phyloP scores from a whole-genome alignment of 1,284 basidiomycete species.

The Peniophora sp. region DNA sequence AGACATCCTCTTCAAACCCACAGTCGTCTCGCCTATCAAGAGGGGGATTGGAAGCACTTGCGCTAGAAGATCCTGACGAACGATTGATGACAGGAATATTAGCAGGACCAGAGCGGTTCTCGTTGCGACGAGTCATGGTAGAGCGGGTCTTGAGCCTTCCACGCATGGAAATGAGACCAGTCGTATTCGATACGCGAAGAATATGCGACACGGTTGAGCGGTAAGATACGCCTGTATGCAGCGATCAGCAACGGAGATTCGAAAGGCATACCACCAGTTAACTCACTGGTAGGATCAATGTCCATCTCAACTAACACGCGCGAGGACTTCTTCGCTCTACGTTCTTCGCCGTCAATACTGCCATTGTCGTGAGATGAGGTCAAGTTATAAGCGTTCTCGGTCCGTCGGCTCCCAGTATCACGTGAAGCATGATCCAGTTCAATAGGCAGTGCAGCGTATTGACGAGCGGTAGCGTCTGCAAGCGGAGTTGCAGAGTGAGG shows the following conservation, averaged over 20 bases:
- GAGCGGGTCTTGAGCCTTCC: not conserved
- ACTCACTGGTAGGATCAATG: not conserved
- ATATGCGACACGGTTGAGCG: constrained; percentile 5
- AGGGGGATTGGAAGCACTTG: no score
- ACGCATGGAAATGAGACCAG: constrained; percentile 8
- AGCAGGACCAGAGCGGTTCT: no score
- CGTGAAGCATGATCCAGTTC: not conserved
- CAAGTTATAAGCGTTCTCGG: not conserved
- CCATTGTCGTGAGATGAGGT: not conserved
- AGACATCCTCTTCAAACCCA: no score
- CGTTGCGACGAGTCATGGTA: no score
- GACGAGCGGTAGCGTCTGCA: not conserved
- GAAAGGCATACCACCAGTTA: constrained; percentile 1
- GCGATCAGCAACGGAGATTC: not conserved
- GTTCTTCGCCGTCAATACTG: not conserved
- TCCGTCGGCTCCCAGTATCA: not conserved
- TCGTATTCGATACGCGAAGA: constrained; percentile 8
- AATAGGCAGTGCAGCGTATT: not conserved
- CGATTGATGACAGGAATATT: no score
- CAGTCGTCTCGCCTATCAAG: no score
- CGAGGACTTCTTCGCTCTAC: not conserved
- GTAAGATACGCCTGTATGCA: constrained; percentile 5
- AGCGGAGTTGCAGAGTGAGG: not conserved
- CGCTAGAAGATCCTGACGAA: no score
- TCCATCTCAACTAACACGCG: not conserved